Percentiles rank a stretch among this genome's conserved stretches.
These are phyloP conservation scores for Lachancea sp. DNA, from an alignment of 805 yeast species.

Conservation along the genomic window DNA sequence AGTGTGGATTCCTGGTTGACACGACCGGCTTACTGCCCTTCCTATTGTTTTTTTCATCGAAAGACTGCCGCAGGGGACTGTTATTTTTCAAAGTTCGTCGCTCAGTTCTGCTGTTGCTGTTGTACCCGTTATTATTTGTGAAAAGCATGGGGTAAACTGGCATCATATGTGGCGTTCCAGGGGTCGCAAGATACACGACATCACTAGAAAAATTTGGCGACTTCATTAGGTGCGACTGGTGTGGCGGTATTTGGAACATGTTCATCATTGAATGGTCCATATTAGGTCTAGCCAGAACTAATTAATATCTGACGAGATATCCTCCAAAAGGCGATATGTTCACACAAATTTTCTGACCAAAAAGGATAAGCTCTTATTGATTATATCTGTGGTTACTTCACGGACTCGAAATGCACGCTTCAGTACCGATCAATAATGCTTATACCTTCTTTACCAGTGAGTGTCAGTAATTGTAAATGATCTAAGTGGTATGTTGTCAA, in stretches of 20 bases:
- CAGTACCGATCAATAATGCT: no score
- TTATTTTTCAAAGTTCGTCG: slow-evolving; percentile 4
- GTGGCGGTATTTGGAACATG: neutral
- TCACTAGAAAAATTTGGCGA: neutral
- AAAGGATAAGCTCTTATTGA: no score
- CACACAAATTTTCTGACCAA: no score
- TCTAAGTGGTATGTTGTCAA: no score
- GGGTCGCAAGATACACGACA: slow-evolving; percentile 1
- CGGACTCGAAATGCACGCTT: no score
- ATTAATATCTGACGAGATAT: no score
- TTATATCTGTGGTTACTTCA: no score
- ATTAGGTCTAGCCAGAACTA: no score
- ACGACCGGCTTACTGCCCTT: neutral
- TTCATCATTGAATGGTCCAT: neutral
- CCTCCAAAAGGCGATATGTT: no score
- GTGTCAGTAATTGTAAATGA: no score
- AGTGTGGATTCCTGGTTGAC: neutral
- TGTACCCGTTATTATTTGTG: neutral
- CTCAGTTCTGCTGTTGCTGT: neutral
- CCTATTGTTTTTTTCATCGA: neutral
- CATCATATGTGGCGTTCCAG: neutral
- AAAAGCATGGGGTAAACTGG: neutral
- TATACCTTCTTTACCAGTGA: no score
- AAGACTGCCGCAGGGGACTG: slow-evolving; percentile 2
- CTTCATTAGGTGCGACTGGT: neutral